phyloP scores from a whole-genome alignment of 805 yeast genomes.

The Teunomyces barrocoloradensis region DNA sequence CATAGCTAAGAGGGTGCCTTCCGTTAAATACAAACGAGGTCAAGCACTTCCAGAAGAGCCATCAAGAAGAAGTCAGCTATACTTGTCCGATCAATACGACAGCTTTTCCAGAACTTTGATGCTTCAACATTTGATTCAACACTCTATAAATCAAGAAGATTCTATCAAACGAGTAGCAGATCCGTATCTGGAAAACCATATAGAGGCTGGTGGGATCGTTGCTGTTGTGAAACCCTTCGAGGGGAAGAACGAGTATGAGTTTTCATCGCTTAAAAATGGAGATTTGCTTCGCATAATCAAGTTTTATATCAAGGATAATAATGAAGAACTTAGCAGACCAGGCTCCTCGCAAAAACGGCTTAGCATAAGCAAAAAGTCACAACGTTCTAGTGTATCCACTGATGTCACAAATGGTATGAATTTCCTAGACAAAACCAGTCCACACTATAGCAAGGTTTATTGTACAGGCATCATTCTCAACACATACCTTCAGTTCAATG shows the following conservation, averaged over 20 bases:
- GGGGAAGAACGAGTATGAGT: conserved; percentile 17
- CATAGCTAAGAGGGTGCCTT: conserved; percentile 7
- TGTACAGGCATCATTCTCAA: conserved; percentile 32
- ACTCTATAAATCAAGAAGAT: conserved; percentile 12
- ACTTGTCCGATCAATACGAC: conserved; percentile 17
- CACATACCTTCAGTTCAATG: conserved; percentile 22
- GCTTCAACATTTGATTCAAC: conserved; percentile 22
- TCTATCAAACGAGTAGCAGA: conserved; percentile 25
- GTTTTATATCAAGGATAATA: conserved; percentile 17
- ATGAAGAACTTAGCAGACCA: background rate
- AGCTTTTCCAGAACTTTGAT: conserved; percentile 26
- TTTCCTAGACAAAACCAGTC: conserved; percentile 13
- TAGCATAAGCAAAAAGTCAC: background rate
- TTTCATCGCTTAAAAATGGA: conserved; percentile 25
- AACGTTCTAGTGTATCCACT: conserved; percentile 2
- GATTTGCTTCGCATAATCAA: conserved; percentile 28
- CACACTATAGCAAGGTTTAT: conserved; percentile 17
- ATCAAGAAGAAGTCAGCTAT: conserved; percentile 11
- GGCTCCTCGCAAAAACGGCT: background rate
- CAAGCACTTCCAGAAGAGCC: conserved; percentile 14
- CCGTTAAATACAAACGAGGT: conserved; percentile 6
- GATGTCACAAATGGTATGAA: conserved; percentile 4
- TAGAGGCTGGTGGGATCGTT: conserved; percentile 27
- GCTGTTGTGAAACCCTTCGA: conserved; percentile 30
- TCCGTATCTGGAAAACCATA: conserved; percentile 24